Base-by-base conservation (phyloP, 208 protist species). In the Crithidia brevicula region DNA sequence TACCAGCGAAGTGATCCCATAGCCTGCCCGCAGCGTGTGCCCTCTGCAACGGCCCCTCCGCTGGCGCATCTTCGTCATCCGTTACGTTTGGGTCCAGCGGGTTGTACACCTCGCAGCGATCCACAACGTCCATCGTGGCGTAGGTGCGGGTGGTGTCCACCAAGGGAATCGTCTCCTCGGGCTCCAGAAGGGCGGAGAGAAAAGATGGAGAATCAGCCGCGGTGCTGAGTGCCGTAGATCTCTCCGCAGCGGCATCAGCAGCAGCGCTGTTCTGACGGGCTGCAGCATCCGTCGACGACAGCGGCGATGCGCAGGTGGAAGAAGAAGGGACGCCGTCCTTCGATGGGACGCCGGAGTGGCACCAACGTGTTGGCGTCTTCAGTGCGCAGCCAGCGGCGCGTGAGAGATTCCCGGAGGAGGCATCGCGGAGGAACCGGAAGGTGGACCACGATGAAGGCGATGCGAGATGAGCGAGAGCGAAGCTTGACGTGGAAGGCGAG, bases 121-220 rank as follows among this genome's bases (percentile, higher is more conserved):
- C 80, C 54, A 93, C 87, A 3, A 92, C 78, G 61, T 96, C 87
- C 90, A 96, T 93, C 3, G 83, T 87, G n/a, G 50, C 43, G 72
- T 96, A 96, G 25, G 83, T 92, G 34, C 90, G 87, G 27, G 83
- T 81, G 11, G 83, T 80, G 51, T 96, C 90, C 50, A 74, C 74
- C 0, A 96, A 72, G 7, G 74, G 18, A 3, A 96, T 72, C 18
- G 85, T 96, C 53, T 67, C 60, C 20, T 73, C 77, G 0, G 90
- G 90, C 46, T 93, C 74, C 20, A 96, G 58, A 15, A 96, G 74
- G 10, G 74, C 79, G 9, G 57, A 43, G 9, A 93, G 75, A 62
- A 96, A 93, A 0, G 85, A 74, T 0, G 83, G 79, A 0, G 59
- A 0, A 16, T 22, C 16, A 25, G 40, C 13, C 11, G 16, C 11